These are phyloP conservation scores for Usnea hakonensis DNA, from an alignment of 495 filamentous ascomycete genomes.

Conservation along the genomic window DNA sequence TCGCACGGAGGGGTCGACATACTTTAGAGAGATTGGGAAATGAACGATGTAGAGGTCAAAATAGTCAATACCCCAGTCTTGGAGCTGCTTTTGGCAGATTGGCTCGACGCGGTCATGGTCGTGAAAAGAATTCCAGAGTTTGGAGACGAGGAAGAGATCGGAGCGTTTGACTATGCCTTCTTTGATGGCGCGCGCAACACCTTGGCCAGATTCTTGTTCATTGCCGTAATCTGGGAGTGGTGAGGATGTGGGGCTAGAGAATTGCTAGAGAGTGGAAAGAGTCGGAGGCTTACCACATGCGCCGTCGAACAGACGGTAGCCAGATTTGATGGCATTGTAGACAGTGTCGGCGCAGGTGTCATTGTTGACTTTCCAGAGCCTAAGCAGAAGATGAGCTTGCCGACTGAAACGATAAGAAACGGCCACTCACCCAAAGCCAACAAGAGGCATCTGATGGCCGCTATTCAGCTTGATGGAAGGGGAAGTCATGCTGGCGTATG, in stretches of 20 bases:
- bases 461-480: conserved; percentile 70
- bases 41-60: conserved; percentile 80
- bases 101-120: conserved; percentile 64
- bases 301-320: conserved; percentile 81
- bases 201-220: conserved; percentile 75
- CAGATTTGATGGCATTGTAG: conserved; percentile 83
- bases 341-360: conserved; percentile 68
- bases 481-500: conserved; percentile 29
- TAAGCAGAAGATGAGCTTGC: conserved; percentile 30
- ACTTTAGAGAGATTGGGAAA: conserved; percentile 73
- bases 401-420: neutral
- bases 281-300: conserved; percentile 58
- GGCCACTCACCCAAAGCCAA: conserved; percentile 52
- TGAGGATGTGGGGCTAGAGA: neutral
- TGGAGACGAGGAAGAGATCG: conserved; percentile 87
- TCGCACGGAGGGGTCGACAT: conserved; percentile 65
- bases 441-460: conserved; percentile 79
- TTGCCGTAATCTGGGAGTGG: conserved; percentile 71
- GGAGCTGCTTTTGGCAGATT: conserved; percentile 63
- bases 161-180: conserved; percentile 79
- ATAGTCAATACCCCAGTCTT: conserved; percentile 77
- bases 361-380: conserved; percentile 83
- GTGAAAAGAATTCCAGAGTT: conserved; percentile 90
- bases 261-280: neutral
- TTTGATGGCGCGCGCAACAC: conserved; percentile 77